phyloP scores from a whole-genome alignment of 2,329 filamentous ascomycete species.

The Cylindrodendrum hubeiense region DNA sequence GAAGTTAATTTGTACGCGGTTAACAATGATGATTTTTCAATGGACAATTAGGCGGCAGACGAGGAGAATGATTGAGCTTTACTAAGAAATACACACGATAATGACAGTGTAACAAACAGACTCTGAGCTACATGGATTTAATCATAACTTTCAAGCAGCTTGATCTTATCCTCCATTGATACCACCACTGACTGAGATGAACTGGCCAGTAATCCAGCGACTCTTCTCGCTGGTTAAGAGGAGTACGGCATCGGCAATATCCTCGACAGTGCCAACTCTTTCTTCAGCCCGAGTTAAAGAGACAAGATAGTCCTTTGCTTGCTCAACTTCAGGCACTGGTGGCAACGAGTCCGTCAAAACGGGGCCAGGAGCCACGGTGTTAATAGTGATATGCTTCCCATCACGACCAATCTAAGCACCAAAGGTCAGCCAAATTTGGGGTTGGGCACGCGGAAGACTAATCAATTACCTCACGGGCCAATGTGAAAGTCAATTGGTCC shows the following conservation, averaged over 20 bases:
- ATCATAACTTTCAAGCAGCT: too few relatives aligned
- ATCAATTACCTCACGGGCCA: constrained; percentile 46
- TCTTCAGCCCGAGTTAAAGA: constrained; percentile 46
- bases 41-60: too few relatives aligned
- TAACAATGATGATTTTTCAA: neutral
- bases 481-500: constrained; percentile 46
- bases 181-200: constrained; percentile 34
- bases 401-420: constrained; percentile 23
- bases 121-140: too few relatives aligned
- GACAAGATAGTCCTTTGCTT: constrained; percentile 31
- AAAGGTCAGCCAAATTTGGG: neutral
- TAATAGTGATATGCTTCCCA: constrained; percentile 48
- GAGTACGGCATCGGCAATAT: constrained; percentile 23
- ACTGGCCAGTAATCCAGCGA: constrained; percentile 36
- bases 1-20: neutral
- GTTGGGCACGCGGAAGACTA: fast-evolving
- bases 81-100: too few relatives aligned
- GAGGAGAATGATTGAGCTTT: too few relatives aligned
- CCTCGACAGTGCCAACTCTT: constrained; percentile 21
- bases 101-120: too few relatives aligned
- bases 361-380: constrained; percentile 54
- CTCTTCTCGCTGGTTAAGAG: constrained; percentile 31
- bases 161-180: constrained; percentile 22
- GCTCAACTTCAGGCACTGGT: constrained; percentile 15
- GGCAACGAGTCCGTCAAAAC: constrained; percentile 47